A percentile compares a stretch with the other conserved stretches of the same genome.
phyloP scores from a whole-genome alignment of 495 filamentous ascomycete species.

The Elasticomyces elasticus region DNA sequence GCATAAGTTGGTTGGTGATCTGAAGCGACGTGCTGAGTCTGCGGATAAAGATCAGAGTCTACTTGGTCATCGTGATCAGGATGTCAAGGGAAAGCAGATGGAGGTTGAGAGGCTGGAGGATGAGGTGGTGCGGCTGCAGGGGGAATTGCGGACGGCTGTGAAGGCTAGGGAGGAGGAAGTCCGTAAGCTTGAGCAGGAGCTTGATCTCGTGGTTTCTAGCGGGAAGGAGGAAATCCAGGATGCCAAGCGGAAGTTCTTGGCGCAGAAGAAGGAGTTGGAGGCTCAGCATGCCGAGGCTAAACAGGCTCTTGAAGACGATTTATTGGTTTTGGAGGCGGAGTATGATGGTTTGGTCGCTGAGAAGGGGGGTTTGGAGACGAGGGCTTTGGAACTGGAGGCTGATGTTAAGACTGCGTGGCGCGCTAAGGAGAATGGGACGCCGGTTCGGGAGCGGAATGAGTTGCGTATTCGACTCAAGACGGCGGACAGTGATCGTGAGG shows the following conservation, averaged over 20 bases:
- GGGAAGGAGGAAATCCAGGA: slow-evolving; percentile 21
- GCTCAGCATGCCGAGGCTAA: slow-evolving; percentile 20
- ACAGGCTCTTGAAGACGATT: slow-evolving; percentile 37
- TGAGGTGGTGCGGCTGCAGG: slow-evolving; percentile 10
- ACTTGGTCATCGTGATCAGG: slow-evolving; percentile 13
- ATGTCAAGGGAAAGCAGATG: slow-evolving; percentile 7
- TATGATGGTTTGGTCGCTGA: slow-evolving; percentile 31
- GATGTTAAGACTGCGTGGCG: slow-evolving; percentile 34
- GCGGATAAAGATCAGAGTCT: slow-evolving; percentile 17
- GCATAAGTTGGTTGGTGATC: slow-evolving; percentile 9
- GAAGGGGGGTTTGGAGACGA: slow-evolving; percentile 43
- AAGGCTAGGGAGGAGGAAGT: slow-evolving; percentile 17
- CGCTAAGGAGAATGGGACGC: slow-evolving; percentile 21
- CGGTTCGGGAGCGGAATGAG: slow-evolving; percentile 19
- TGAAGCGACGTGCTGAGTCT: slow-evolving; percentile 8
- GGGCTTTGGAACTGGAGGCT: slow-evolving; percentile 46
- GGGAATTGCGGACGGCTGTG: slow-evolving; percentile 2
- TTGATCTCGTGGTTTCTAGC: slow-evolving; percentile 16
- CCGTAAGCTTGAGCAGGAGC: slow-evolving; percentile 16
- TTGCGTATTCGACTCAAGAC: slow-evolving; percentile 15
- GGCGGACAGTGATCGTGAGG: slow-evolving; percentile 9
- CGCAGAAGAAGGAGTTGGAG: slow-evolving; percentile 21
- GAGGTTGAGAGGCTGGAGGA: slow-evolving; percentile 12
- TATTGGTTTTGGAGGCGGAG: slow-evolving; percentile 35
- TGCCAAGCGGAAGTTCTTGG: slow-evolving; percentile 23